These are phyloP conservation scores for Fusarium incarnatum DNA, from an alignment of 2,329 filamentous ascomycete species.

Conservation along the genomic window DNA sequence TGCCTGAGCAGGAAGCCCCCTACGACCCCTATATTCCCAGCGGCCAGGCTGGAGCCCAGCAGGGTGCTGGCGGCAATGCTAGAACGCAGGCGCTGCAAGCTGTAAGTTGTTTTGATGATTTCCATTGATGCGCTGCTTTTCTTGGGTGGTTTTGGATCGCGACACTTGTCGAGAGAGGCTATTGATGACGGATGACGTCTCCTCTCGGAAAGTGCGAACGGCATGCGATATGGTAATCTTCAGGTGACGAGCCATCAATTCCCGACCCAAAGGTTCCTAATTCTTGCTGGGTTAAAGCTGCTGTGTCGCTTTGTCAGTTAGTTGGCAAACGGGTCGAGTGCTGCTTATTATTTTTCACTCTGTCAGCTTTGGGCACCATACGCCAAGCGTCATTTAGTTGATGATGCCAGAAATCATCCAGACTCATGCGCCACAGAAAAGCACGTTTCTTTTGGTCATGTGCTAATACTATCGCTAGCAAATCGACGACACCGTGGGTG, in stretches of 20 bases:
- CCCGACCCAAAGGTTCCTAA: not conserved
- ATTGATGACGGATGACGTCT: conserved; percentile 25
- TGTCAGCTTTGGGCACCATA: not conserved
- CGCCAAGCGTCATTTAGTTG: not conserved
- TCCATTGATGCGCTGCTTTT: conserved; percentile 33
- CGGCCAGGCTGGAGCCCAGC: conserved; percentile 62
- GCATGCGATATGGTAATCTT: not conserved
- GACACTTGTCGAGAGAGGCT: conserved; percentile 23
- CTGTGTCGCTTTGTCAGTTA: not conserved
- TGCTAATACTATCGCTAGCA: conserved; percentile 68
- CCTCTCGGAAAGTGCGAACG: conserved; percentile 5
- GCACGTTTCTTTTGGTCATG: not conserved
- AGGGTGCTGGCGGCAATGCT: conserved; percentile 60
- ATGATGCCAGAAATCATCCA: not conserved
- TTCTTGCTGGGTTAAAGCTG: not conserved
- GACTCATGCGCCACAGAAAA: conserved; percentile 2
- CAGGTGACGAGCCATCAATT: not conserved
- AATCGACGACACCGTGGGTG: conserved; percentile 95
- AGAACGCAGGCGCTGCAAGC: conserved; percentile 79
- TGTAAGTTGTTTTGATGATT: conserved; percentile 66
- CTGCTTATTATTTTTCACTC: not conserved
- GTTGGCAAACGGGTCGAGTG: not conserved
- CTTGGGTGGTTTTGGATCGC: conserved; percentile 30
- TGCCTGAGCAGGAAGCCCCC: conserved; percentile 70
- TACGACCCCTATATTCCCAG: conserved; percentile 92